A percentile compares a stretch with the other conserved stretches of the same genome.
phyloP scores from a whole-genome alignment of 176 grass and related monocot species.

The Aegilops tauschii region DNA sequence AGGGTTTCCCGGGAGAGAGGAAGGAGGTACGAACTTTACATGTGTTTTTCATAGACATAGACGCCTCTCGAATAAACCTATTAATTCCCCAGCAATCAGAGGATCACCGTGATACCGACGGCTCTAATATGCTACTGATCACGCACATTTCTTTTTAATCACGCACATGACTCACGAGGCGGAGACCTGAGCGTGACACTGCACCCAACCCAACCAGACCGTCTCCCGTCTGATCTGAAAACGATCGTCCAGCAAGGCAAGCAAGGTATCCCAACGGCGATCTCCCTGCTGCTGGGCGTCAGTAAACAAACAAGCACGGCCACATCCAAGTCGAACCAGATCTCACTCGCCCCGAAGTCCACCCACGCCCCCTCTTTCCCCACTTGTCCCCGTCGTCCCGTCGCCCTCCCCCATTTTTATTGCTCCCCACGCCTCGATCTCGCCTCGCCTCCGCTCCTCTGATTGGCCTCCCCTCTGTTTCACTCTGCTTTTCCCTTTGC shows the following conservation, averaged over 20 bases:
- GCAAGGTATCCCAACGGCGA: slow-evolving; percentile 10
- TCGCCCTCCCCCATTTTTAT: slow-evolving; percentile 16
- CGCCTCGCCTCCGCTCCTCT: background rate
- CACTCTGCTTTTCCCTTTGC: background rate
- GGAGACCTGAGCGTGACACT: background rate
- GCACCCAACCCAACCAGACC: background rate
- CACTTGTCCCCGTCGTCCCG: slow-evolving; percentile 11
- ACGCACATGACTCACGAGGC: background rate
- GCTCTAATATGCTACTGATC: background rate
- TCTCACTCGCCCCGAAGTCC: slow-evolving; percentile 18
- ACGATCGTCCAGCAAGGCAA: background rate
- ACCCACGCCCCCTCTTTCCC: background rate
- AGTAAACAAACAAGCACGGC: background rate
- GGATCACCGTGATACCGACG: background rate
- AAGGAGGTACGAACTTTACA: too few species aligned
- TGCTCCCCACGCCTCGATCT: slow-evolving; percentile 34
- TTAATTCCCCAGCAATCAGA: background rate
- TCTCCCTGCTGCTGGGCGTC: background rate
- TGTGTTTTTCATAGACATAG: too few species aligned
- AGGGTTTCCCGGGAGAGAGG: too few species aligned
- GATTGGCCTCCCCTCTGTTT: background rate
- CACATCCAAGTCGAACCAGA: background rate
- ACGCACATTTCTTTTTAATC: background rate
- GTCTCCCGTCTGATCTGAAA: background rate
- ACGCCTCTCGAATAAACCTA: background rate